Evolutionary conservation across 1,284 basidiomycete species (phyloP).

Genomic region (Ustilago trichophora): DNA sequence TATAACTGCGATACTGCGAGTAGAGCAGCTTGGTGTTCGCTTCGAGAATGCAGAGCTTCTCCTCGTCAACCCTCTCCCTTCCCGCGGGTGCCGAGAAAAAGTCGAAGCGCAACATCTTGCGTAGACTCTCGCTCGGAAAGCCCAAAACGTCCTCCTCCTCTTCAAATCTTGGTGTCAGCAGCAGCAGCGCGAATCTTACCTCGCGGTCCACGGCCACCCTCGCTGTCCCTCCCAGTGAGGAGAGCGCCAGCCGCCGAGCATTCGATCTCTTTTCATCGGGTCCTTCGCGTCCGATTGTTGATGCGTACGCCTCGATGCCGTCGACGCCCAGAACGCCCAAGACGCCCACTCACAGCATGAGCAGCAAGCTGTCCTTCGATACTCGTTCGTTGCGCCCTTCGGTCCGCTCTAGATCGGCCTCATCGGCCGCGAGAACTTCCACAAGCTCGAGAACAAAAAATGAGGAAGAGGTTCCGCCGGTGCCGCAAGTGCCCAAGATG

Average conservation of each 20-base stretch:
- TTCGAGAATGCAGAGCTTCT: slow-evolving; percentile 16
- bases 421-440: not conserved
- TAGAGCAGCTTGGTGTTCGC: not conserved
- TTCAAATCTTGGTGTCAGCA: not conserved
- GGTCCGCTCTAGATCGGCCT: not conserved
- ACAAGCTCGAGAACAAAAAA: not conserved
- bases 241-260: slow-evolving; percentile 7
- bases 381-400: not conserved
- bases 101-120: slow-evolving; percentile 10
- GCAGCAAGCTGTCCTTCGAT: not conserved
- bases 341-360: not conserved
- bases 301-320: slow-evolving; percentile 1
- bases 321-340: slow-evolving; percentile 3
- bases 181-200: not conserved
- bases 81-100: slow-evolving; percentile 5
- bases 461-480: slow-evolving; percentile 6
- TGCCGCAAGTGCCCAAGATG: slow-evolving; percentile 9
- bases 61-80: slow-evolving; percentile 12
- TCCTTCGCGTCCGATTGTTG: not conserved
- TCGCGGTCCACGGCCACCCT: slow-evolving; percentile 17
- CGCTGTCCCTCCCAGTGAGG: slow-evolving; percentile 1
- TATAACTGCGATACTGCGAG: not conserved
- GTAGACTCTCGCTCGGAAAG: slow-evolving; percentile 18
- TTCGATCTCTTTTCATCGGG: slow-evolving; percentile 14
- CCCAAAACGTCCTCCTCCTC: slow-evolving; percentile 1